Percentiles rank a stretch among this genome's conserved stretches.
Conservation (phyloP, 164 flowering plant species). For the Berberis vulgaris region DNA sequence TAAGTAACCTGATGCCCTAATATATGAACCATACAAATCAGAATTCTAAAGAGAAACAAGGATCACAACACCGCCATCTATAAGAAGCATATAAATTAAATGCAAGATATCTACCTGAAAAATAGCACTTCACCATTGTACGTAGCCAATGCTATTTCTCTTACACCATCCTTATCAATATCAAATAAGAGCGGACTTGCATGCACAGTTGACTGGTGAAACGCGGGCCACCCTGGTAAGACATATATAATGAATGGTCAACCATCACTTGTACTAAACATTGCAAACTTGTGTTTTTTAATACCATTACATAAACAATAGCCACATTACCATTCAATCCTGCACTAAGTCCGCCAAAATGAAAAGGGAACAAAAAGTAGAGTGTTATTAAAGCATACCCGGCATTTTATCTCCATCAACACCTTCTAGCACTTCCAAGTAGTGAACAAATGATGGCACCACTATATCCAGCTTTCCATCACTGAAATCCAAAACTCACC, state of each 20-base stretch:
- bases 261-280: neutral
- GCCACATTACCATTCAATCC: too few species aligned
- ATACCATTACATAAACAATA: too few species aligned
- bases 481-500: constrained; percentile 24
- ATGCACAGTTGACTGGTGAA: constrained; percentile 96
- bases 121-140: constrained; percentile 96
- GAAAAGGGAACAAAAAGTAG: neutral
- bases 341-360: too few species aligned
- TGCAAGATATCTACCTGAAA: constrained; percentile 56
- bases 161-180: constrained; percentile 96
- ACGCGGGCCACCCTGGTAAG: constrained; percentile 91
- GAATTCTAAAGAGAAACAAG: constrained; percentile 1
- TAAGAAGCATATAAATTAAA: neutral
- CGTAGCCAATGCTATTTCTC: constrained; percentile 93
- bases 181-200: constrained; percentile 90
- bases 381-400: constrained; percentile 29
- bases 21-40: constrained; percentile 10
- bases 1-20: constrained; percentile 89
- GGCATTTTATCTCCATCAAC: constrained; percentile 98
- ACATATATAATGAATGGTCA: neutral
- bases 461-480: constrained; percentile 98
- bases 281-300: neutral
- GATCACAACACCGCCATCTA: neutral
- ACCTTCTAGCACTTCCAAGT: constrained; percentile 97
- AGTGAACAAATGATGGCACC: constrained; percentile 96